phyloP scores from a whole-genome alignment of 805 yeast genomes.

The Teunomyces barrocoloradensis region DNA sequence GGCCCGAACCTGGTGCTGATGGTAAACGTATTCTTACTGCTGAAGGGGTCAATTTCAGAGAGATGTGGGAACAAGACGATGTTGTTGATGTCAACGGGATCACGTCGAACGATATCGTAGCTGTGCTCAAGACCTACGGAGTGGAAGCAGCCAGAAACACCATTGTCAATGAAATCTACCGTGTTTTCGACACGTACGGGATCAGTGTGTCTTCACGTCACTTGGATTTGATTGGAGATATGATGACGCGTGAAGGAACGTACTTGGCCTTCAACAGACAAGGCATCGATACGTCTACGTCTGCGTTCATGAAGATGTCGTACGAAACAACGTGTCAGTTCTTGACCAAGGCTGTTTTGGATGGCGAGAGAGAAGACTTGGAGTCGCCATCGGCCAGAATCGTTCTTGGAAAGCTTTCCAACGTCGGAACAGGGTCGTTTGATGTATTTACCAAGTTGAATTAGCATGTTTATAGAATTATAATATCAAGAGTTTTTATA shows the following conservation, averaged over 20 bases:
- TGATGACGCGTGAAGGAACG: constrained; percentile 99
- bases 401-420: constrained; percentile 85
- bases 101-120: constrained; percentile 87
- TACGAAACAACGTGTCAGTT: constrained; percentile 98
- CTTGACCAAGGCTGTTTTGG: constrained; percentile 92
- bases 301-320: constrained; percentile 98
- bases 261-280: constrained; percentile 96
- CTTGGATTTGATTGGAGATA: constrained; percentile 94
- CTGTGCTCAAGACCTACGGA: constrained; percentile 89
- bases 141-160: constrained; percentile 99
- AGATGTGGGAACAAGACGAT: constrained; percentile 97
- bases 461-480: neutral
- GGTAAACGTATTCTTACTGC: constrained; percentile 81
- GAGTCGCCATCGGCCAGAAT: constrained; percentile 92
- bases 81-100: constrained; percentile 88
- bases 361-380: constrained; percentile 83
- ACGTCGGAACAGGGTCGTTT: constrained; percentile 95
- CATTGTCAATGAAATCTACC: constrained; percentile 90
- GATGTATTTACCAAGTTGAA: constrained; percentile 65
- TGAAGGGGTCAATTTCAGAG: constrained; percentile 96
- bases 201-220: constrained; percentile 91
- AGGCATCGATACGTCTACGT: constrained; percentile 94
- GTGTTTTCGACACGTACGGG: constrained; percentile 95
- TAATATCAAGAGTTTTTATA: constrained; percentile 12
- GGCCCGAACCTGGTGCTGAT: constrained; percentile 59